These are phyloP conservation scores for Epichloe baconii DNA, from an alignment of 2,329 filamentous ascomycete species.

Conservation along the genomic window DNA sequence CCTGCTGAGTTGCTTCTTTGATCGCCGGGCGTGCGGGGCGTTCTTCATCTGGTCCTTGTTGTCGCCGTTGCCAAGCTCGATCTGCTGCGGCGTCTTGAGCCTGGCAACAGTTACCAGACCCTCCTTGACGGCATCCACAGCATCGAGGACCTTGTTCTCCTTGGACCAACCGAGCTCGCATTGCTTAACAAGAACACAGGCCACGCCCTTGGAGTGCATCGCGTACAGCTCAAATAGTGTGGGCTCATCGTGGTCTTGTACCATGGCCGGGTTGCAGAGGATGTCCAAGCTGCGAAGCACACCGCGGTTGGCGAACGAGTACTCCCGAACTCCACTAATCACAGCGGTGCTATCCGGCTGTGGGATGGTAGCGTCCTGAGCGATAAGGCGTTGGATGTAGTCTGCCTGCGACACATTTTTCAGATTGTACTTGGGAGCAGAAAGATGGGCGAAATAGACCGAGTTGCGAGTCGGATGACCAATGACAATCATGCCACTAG, in stretches of 20 bases:
- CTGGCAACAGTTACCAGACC: constrained; percentile 65
- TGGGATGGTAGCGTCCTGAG: constrained; percentile 59
- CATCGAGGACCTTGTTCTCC: constrained; percentile 74
- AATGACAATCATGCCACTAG: constrained; percentile 84
- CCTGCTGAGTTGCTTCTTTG: constrained; percentile 14
- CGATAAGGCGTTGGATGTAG: constrained; percentile 67
- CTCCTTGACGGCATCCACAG: constrained; percentile 61
- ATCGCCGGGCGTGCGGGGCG: constrained; percentile 21
- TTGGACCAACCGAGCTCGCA: constrained; percentile 83
- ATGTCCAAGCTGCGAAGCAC: constrained; percentile 84
- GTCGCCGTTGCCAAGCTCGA: constrained; percentile 22
- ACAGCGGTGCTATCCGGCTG: constrained; percentile 91
- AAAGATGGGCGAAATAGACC: constrained; percentile 92
- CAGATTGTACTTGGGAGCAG: constrained; percentile 83
- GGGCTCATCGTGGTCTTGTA: constrained; percentile 52
- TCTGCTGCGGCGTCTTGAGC: constrained; percentile 40
- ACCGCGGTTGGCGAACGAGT: constrained; percentile 79
- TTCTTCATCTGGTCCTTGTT: constrained; percentile 25
- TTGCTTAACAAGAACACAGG: constrained; percentile 73
- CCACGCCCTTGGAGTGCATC: constrained; percentile 96
- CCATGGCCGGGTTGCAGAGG: constrained; percentile 55
- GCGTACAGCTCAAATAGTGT: constrained; percentile 89
- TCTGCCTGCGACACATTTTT: constrained; percentile 73
- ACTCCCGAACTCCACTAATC: constrained; percentile 92
- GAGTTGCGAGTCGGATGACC: constrained; percentile 96